Percentiles rank a stretch among this genome's conserved stretches.
Conservation (phyloP, 2,329 filamentous ascomycete genomes). For the Cordyceps pruinosa region DNA sequence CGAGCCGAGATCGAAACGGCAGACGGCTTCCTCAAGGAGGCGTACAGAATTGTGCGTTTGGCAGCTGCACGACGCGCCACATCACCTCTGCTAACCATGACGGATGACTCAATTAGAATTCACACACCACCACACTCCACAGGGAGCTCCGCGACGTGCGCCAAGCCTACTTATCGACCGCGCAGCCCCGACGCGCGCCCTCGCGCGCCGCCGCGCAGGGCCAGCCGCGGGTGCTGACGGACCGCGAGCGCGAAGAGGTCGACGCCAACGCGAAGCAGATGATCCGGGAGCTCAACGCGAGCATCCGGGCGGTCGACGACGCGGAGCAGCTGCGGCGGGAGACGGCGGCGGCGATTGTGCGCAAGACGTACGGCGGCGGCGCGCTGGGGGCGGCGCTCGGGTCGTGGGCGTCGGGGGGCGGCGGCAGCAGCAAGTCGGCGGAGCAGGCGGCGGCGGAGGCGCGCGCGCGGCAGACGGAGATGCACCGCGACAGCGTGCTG, state of each 20-base stretch:
- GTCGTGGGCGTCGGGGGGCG: conserved; percentile 57
- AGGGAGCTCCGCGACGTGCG: conserved; percentile 75
- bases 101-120: conserved; percentile 51
- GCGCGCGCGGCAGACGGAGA: conserved; percentile 55
- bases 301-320: conserved; percentile 71
- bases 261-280: conserved; percentile 82
- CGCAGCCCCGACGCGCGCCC: conserved; percentile 53
- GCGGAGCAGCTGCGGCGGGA: conserved; percentile 77
- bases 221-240: conserved; percentile 56
- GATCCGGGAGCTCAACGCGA: conserved; percentile 75
- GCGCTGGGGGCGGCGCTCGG: conserved; percentile 59
- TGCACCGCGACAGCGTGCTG: conserved; percentile 74
- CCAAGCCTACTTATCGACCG: conserved; percentile 83
- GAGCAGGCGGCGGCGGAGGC: conserved; percentile 71
- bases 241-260: conserved; percentile 76
- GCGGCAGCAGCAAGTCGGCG: conserved; percentile 36
- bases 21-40: conserved; percentile 88
- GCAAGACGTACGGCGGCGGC: conserved; percentile 59
- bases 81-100: background rate
- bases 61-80: conserved; percentile 7
- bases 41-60: conserved; percentile 81
- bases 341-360: conserved; percentile 62
- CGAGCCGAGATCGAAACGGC: conserved; percentile 46
- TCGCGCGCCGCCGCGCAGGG: conserved; percentile 37
- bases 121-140: conserved; percentile 74